Base-by-base conservation (phyloP, 352 stramenopile species). In the Globisporangium nunn region DNA sequence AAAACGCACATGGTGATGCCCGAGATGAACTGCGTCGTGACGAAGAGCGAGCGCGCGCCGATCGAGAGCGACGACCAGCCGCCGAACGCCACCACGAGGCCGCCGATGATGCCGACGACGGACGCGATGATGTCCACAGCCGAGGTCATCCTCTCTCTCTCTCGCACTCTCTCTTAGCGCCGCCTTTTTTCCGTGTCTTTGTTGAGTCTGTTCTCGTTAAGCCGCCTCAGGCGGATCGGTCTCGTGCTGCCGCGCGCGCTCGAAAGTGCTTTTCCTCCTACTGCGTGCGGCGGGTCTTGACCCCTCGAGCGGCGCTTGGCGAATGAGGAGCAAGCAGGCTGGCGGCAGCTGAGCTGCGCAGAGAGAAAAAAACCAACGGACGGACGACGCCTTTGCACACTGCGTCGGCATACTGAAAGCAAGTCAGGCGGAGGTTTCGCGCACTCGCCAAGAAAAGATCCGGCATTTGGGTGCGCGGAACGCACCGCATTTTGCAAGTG, bases 41-140 rank as follows among this genome's bases (percentile, higher is more conserved):
- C 67, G 56, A 92, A 95, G 58, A 95, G 75, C 48, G 85, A 92
- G 58, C 83, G 82, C 15, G 82, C 79, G 63, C 85, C 85, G 56
- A 95, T 78, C 30, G 82, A 93, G 23, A 95, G 73, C 56, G 82
- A 76, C 49, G 85, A 95, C 85, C 85, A 95, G 30, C 85, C 85
- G 64, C 78, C 85, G 50, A 89, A 91, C n/a, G 82, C 72, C n/a
- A 91, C 70, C 69, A 81, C 91, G 52, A 95, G 66, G 40, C 85
- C 85, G 68, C 85, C 81, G 31, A 92, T 56, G 66, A 89, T 80
- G 61, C 79, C 81, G 64, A 88, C 76, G 64, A 91, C 77, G 61
- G 74, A 76, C 63, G 80, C 78, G 69, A 92, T 82, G 56, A 92
- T 80, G 66, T 78, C 71, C 53, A 67, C 67, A 51, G 60, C 72